Conservation (phyloP, 2,329 filamentous ascomycete genomes). For the Cytospora paraplurivora region DNA sequence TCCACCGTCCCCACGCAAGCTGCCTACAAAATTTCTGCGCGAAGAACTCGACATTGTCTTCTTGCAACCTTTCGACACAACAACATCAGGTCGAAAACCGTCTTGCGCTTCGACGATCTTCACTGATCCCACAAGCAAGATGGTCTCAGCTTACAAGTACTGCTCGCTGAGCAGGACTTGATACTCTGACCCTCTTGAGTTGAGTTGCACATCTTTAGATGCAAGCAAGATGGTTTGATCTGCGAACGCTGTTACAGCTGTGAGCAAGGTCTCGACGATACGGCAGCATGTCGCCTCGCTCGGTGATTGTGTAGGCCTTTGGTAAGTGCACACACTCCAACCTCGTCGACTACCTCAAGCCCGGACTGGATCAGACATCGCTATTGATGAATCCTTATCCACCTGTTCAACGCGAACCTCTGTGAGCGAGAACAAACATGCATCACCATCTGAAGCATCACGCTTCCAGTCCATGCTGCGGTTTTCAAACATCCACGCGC, state of each 20-base stretch:
- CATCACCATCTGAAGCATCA: constrained; percentile 72
- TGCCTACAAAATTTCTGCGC: constrained; percentile 30
- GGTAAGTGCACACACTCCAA: constrained; percentile 13
- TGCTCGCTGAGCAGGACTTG: neutral
- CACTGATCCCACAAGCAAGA: neutral
- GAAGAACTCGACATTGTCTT: constrained; percentile 24
- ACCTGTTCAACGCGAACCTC: constrained; percentile 61
- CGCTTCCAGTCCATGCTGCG: constrained; percentile 29
- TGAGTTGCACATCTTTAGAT: neutral
- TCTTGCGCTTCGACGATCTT: neutral
- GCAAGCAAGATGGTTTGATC: constrained; percentile 1
- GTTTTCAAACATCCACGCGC: neutral
- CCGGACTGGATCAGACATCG: constrained; percentile 32
- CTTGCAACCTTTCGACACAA: constrained; percentile 18
- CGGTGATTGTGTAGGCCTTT: neutral
- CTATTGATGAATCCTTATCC: constrained; percentile 59
- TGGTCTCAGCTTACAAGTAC: neutral
- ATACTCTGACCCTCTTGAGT: neutral
- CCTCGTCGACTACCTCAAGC: constrained; percentile 6
- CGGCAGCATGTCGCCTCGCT: neutral
- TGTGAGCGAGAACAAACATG: constrained; percentile 70
- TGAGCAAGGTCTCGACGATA: constrained; percentile 13
- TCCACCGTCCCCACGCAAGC: constrained; percentile 15
- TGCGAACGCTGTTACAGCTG: constrained; percentile 23
- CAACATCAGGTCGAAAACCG: neutral